Evolutionary conservation across 1,284 basidiomycete genomes (phyloP).

Genomic region (Ceratobasidium theobromae): DNA sequence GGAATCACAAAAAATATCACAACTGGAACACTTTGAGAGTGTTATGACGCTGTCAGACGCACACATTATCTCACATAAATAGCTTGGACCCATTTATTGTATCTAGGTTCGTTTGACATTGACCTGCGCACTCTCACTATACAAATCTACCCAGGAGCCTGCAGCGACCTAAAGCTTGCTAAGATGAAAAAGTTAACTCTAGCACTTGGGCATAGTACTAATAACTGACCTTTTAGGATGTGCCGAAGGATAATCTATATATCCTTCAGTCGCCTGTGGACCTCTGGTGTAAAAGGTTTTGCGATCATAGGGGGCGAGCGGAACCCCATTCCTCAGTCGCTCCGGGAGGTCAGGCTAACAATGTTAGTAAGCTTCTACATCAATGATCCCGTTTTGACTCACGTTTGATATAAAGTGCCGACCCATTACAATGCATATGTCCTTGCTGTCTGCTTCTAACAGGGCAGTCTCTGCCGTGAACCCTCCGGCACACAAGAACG

Average conservation of each 20-base stretch:
- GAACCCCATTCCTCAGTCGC: not conserved
- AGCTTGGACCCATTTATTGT: too few relatives aligned
- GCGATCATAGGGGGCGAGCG: conserved; percentile 8
- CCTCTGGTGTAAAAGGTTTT: conserved; percentile 26
- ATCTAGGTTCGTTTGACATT: too few relatives aligned
- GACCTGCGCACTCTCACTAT: too few relatives aligned
- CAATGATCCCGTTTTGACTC: not conserved
- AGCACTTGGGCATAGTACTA: too few relatives aligned
- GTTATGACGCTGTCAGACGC: too few relatives aligned
- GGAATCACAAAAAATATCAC: too few relatives aligned
- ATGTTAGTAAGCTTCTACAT: not conserved
- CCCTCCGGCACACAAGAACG: not conserved
- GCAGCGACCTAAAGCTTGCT: too few relatives aligned
- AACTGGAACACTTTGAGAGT: too few relatives aligned
- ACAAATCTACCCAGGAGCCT: too few relatives aligned
- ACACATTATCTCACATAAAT: too few relatives aligned
- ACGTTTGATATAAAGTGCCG: conserved; percentile 13
- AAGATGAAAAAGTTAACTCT: too few relatives aligned
- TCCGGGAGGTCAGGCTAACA: conserved; percentile 28
- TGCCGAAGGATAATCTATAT: conserved; percentile 39
- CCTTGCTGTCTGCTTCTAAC: not conserved
- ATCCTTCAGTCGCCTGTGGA: conserved; percentile 34
- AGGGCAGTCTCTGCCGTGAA: not conserved
- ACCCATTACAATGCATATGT: not conserved
- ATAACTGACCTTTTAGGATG: not conserved